Evolutionary conservation across 441 rosid species (phyloP).

Genomic region (Breynia disticha): DNA sequence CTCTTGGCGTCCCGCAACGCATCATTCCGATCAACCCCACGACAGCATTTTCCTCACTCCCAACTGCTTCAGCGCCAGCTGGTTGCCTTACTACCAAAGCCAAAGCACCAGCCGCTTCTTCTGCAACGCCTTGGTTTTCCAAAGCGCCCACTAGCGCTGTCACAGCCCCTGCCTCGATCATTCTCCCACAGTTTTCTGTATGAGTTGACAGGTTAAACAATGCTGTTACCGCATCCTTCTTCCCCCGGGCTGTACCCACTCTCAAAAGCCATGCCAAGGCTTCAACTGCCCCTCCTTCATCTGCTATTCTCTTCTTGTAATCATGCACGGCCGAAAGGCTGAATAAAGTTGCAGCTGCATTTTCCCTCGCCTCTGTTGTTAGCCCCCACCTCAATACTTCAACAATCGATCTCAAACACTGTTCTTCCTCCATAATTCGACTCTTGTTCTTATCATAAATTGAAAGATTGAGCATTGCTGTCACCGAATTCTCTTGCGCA

Average conservation of each 20-base stretch:
- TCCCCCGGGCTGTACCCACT: conserved; percentile 69
- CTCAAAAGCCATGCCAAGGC: conserved; percentile 60
- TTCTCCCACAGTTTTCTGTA: conserved; percentile 58
- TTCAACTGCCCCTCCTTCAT: conserved; percentile 55
- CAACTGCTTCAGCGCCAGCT: conserved; percentile 62
- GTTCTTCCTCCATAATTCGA: conserved; percentile 64
- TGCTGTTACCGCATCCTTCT: conserved; percentile 91
- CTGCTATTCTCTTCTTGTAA: conserved; percentile 75
- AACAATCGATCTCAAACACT: conserved; percentile 67
- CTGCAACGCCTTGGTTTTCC: conserved; percentile 60
- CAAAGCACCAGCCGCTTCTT: conserved; percentile 86
- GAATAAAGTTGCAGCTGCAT: conserved; percentile 87
- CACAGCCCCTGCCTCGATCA: conserved; percentile 74
- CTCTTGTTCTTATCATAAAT: conserved; percentile 80
- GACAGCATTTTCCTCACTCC: conserved; percentile 58
- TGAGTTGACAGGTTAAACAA: conserved; percentile 80
- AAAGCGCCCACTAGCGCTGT: conserved; percentile 60
- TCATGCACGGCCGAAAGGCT: conserved; percentile 85
- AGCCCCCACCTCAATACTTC: conserved; percentile 57
- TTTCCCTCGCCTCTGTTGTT: conserved; percentile 75
- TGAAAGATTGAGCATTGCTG: conserved; percentile 81
- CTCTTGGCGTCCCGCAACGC: conserved; percentile 85
- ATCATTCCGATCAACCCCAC: conserved; percentile 63
- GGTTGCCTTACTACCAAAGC: conserved; percentile 76
- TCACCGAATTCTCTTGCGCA: conserved; percentile 84